Evolutionary conservation across 2,329 filamentous ascomycete genomes (phyloP), one percentile per base, ranked within the genome.

Genomic region (Clonostachys rosea): DNA sequence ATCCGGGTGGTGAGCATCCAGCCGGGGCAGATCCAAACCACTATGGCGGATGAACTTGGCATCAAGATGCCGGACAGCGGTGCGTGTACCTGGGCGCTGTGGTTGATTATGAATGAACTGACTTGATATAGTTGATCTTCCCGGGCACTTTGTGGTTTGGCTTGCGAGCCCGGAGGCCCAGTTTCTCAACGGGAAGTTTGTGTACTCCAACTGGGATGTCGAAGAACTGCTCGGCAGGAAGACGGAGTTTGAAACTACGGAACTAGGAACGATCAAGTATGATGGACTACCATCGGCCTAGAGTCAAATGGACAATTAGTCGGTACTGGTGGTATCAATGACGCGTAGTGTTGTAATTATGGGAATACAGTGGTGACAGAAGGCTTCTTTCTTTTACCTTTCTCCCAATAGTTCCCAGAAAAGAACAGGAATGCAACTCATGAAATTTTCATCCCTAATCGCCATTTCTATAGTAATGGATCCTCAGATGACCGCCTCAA

Each of bases 121-220:
- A 43, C 17, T 24, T 16, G n/a, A 10, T 37, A 14, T 36, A 58
- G 54, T 50, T 33, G 46, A 52, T 18, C 53, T 59, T 9, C 48
- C 55, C 24, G 53, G 43, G 1, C 44, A 51, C 10, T 58, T 56
- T 41, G 4, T 30, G 18, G 46, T 54, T 4, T 55, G 53, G 52
- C 34, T 53, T 4, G 53, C 54, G 2, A 58, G 59, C 12, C 47
- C 54, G 1, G 36, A 41, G 24, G 36, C 44, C 37, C n/a, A 16
- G 10, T 40, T 46, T 33, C 16, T 46, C 17, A 24, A 41, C 17
- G 44, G 44, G 36, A n/a, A 34, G 14, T 46, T 40, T 14, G 17
- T 41, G n/a, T 41, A 24, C 9, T 35, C 36, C 8, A 46, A 46
- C 16, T 46, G 44, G 44, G 44, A 46, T 11, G 24, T 46, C 14